Evolutionary conservation across 1,284 basidiomycete genomes (phyloP).

Genomic region (Cutaneotrichosporon mucoides): DNA sequence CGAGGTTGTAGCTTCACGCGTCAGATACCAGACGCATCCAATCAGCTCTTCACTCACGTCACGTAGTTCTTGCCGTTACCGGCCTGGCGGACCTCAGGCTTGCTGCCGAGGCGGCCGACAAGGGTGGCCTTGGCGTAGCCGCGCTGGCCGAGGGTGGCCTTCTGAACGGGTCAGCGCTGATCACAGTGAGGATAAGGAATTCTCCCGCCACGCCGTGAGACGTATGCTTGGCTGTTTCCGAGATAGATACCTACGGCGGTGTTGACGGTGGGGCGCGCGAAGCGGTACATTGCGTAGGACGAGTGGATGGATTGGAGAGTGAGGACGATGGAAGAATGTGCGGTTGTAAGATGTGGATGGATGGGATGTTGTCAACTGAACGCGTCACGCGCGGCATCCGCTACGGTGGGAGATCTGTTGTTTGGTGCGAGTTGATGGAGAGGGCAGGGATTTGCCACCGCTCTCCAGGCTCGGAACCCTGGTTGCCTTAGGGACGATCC

Average conservation of each 20-base stretch:
- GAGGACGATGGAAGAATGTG: too few species aligned
- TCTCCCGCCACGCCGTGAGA: too few species aligned
- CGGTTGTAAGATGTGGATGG: background rate
- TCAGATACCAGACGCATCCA: background rate
- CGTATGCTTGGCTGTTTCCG: background rate
- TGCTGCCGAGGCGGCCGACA: conserved; percentile 38
- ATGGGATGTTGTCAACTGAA: background rate
- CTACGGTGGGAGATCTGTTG: background rate
- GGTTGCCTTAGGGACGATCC: too few species aligned
- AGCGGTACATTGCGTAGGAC: conserved; percentile 14
- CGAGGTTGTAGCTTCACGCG: conserved; percentile 29
- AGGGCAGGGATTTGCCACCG: too few species aligned
- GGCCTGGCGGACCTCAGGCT: conserved; percentile 29
- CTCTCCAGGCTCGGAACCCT: too few species aligned
- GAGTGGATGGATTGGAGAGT: conserved; percentile 6
- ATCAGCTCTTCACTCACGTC: conserved; percentile 17
- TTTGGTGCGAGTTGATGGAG: background rate
- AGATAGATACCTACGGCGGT: conserved; percentile 10
- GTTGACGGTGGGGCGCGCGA: conserved; percentile 20
- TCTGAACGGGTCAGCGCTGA: conserved; percentile 2
- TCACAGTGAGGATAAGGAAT: too few species aligned
- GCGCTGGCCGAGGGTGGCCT: conserved; percentile 16
- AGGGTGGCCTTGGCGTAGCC: conserved; percentile 34
- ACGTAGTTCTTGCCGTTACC: conserved; percentile 30
- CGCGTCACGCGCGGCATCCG: background rate